Conservation (phyloP, 2,329 filamentous ascomycete species). For the Colletotrichum karsti region DNA sequence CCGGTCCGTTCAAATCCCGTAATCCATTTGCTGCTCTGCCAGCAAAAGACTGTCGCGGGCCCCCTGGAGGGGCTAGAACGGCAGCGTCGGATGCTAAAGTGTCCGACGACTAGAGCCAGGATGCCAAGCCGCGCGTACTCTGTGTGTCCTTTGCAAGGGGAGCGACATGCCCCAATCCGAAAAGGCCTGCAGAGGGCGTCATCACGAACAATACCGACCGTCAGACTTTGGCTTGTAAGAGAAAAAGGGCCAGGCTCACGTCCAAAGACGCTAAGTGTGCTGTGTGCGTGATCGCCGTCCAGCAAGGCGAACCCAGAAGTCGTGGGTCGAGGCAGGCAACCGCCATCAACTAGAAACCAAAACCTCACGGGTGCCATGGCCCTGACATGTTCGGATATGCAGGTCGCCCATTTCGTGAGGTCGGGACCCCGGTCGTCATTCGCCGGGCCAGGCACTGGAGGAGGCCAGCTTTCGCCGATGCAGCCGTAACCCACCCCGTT, state of each 20-base stretch:
- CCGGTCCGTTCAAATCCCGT: not conserved
- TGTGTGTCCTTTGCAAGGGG: not conserved
- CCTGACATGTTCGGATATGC: conserved; percentile 25
- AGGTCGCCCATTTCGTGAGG: conserved; percentile 9
- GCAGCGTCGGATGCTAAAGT: conserved; percentile 3
- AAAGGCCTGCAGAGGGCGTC: not conserved
- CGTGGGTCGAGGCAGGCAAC: not conserved
- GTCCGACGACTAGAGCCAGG: not conserved
- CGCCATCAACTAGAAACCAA: conserved; percentile 5
- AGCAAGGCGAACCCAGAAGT: not conserved
- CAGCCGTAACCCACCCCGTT: not conserved
- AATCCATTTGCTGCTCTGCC: not conserved
- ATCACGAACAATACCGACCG: not conserved
- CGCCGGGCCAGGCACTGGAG: not conserved
- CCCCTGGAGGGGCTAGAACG: not conserved
- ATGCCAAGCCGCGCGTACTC: conserved; percentile 16
- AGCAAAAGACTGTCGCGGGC: not conserved
- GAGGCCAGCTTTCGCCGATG: not conserved
- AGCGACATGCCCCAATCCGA: not conserved
- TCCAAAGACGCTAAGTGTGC: not conserved
- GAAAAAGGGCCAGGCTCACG: not conserved
- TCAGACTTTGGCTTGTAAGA: not conserved
- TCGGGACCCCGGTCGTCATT: not conserved
- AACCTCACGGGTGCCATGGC: conserved; percentile 8
- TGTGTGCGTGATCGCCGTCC: conserved; percentile 20